Conservation (phyloP, 2,329 filamentous ascomycete species). For the Chalara sp. region DNA sequence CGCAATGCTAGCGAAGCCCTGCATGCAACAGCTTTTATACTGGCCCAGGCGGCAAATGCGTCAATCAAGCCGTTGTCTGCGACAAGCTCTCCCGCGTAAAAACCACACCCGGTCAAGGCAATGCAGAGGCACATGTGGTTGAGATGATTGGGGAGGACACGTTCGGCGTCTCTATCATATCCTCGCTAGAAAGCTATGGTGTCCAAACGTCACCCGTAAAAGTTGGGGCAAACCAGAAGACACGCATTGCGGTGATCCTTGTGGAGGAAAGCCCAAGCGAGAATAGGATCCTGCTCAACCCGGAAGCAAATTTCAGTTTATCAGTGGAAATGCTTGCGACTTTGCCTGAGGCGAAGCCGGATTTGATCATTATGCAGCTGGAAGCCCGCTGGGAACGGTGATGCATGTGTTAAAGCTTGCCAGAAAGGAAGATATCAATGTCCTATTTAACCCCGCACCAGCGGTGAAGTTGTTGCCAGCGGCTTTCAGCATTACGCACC, state of each 20-base stretch:
- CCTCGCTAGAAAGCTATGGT: conserved; percentile 52
- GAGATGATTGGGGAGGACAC: conserved; percentile 70
- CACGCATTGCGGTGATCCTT: conserved; percentile 68
- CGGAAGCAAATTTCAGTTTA: conserved; percentile 58
- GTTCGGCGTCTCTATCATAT: conserved; percentile 50
- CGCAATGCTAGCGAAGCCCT: conserved; percentile 83
- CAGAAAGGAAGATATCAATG: conserved; percentile 42
- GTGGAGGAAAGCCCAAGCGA: conserved; percentile 67
- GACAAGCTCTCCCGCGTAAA: conserved; percentile 66
- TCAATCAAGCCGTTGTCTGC: conserved; percentile 89
- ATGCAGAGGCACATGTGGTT: conserved; percentile 33
- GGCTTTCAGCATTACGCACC: conserved; percentile 64
- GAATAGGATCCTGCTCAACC: conserved; percentile 69
- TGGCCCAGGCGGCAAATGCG: conserved; percentile 86
- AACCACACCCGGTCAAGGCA: conserved; percentile 15
- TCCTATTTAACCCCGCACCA: conserved; percentile 81
- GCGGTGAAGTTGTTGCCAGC: conserved; percentile 61
- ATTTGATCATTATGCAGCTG: conserved; percentile 70
- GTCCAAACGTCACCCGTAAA: conserved; percentile 52
- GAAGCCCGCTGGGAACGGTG: conserved; percentile 63
- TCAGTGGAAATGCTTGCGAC: conserved; percentile 32
- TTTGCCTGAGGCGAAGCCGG: conserved; percentile 38
- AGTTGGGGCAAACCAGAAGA: conserved; percentile 41
- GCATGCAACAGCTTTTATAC: conserved; percentile 71
- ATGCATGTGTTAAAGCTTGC: conserved; percentile 51